phyloP scores from a whole-genome alignment of 148 eudicot genomes.

The Linanthus parryae region DNA sequence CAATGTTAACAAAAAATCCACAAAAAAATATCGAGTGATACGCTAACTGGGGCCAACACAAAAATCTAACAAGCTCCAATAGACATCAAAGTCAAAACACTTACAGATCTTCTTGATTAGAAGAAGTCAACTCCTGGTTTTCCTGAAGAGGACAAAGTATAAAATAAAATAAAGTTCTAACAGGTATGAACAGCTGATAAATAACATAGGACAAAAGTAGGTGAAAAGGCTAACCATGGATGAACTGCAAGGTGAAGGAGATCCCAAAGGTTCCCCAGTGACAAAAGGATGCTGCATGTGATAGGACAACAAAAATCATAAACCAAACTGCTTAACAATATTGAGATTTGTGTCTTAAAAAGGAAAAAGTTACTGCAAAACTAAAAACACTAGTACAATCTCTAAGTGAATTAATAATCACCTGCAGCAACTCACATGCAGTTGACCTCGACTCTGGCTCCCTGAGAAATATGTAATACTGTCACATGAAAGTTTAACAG shows the following conservation, averaged over 20 bases:
- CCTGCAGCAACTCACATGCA: constrained; percentile 40
- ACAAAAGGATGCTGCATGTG: constrained; percentile 47
- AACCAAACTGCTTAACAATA: no score
- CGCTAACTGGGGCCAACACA: no score
- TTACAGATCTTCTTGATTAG: constrained; percentile 24
- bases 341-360: no score
- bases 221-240: constrained; percentile 25
- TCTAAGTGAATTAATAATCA: constrained; percentile 2
- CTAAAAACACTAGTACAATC: constrained; percentile 4
- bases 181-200: no score
- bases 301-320: constrained; percentile 7
- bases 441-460: constrained; percentile 32
- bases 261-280: constrained; percentile 27
- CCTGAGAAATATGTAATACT: constrained; percentile 15
- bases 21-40: no score
- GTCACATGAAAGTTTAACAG: background rate
- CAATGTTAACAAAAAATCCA: constrained; percentile 8
- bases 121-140: constrained; percentile 8
- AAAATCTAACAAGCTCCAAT: background rate
- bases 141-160: constrained; percentile 17
- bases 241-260: constrained; percentile 14
- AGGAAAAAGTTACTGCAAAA: no score
- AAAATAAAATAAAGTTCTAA: no score
- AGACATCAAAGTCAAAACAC: constrained; percentile 8
- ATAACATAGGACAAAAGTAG: no score